Conservation (phyloP, 257 asterid species). For the Sherardia arvensis region DNA sequence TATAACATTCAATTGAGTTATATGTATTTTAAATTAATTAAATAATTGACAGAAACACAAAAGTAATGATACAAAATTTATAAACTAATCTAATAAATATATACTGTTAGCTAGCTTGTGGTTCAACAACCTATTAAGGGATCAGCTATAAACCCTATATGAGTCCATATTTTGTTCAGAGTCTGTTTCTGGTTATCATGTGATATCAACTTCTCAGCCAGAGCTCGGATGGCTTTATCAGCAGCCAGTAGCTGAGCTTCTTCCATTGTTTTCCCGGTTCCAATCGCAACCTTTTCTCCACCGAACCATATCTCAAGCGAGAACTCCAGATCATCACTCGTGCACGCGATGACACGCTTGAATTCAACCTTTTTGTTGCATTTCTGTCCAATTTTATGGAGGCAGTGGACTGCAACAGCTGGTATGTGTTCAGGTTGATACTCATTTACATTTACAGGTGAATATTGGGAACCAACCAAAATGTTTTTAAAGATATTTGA, state of each 20-base stretch:
- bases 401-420: constrained; percentile 52
- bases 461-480: constrained; percentile 22
- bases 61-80: no score
- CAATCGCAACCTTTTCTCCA: constrained; percentile 79
- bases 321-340: constrained; percentile 62
- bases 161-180: no score
- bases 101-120: no score
- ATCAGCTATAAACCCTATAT: no score
- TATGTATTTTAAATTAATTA: no score
- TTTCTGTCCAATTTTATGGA: constrained; percentile 84
- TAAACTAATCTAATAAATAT: no score
- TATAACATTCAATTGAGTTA: no score
- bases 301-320: constrained; percentile 82
- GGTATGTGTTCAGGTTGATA: constrained; percentile 41
- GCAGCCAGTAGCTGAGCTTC: constrained; percentile 98
- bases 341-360: constrained; percentile 56
- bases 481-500: constrained; percentile 26
- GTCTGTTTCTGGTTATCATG: no score
- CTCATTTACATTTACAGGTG: constrained; percentile 36
- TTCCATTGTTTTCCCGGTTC: constrained; percentile 83
- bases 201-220: constrained; percentile 98
- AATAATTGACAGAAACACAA: no score
- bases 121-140: no score
- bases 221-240: constrained; percentile 76
- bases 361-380: constrained; percentile 93